These are phyloP conservation scores for Diaporthe humulicola DNA, from an alignment of 2,329 filamentous ascomycete genomes.

Conservation along the genomic window DNA sequence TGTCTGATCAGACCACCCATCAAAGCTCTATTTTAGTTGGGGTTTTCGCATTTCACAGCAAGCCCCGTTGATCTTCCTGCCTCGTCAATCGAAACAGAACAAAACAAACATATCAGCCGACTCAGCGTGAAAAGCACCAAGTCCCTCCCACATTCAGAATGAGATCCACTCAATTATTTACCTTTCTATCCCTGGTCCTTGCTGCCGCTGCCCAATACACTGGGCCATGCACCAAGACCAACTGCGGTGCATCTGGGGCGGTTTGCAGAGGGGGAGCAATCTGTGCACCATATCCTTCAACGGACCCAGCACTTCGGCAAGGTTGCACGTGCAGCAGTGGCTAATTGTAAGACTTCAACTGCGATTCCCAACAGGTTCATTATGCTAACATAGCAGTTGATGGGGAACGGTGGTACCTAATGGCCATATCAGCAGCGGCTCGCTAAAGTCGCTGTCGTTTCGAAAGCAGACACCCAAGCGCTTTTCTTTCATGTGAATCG, in stretches of 20 bases:
- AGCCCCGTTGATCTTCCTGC: background rate
- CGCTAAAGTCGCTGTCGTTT: too few relatives aligned
- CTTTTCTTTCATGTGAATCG: background rate
- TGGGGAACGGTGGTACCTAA: background rate
- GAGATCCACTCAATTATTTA: background rate
- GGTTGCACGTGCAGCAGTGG: constrained; percentile 18
- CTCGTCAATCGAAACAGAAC: background rate
- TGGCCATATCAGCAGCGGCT: too few relatives aligned
- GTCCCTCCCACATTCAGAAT: background rate
- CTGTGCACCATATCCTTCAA: constrained; percentile 22
- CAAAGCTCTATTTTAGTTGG: background rate
- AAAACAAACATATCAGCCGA: background rate
- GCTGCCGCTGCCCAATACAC: constrained; percentile 6
- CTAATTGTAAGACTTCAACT: background rate
- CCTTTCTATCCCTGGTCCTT: background rate
- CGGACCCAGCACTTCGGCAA: constrained; percentile 9
- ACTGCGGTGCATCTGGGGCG: constrained; percentile 15
- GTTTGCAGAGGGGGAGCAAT: background rate
- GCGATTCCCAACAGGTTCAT: background rate
- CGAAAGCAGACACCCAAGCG: background rate
- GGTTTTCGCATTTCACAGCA: background rate
- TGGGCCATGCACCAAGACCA: constrained; percentile 8
- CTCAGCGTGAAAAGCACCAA: too few relatives aligned
- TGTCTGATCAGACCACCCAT: background rate
- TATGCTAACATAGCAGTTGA: background rate